Conservation (phyloP, 345 rosid species). For the Conringia planisiliqua region DNA sequence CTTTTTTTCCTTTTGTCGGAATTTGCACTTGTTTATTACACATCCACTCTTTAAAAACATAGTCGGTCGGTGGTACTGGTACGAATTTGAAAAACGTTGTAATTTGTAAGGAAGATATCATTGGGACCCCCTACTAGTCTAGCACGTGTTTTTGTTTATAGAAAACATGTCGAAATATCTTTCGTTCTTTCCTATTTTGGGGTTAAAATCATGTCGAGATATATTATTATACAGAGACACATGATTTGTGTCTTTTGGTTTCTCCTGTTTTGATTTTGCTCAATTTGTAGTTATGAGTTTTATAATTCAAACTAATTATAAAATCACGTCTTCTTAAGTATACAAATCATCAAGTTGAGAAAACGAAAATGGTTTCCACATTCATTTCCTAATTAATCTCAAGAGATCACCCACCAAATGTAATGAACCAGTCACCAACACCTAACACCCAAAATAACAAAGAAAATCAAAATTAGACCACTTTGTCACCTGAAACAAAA, state of each 20-base stretch:
- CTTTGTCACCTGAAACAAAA: background rate
- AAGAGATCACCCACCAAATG: conserved; percentile 92
- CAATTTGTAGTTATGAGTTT: background rate
- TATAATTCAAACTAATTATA: background rate
- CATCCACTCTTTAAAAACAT: background rate
- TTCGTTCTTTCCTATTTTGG: background rate
- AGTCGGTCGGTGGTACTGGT: background rate
- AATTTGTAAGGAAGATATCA: background rate
- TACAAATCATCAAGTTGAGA: background rate
- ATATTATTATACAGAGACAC: background rate
- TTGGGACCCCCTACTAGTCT: background rate
- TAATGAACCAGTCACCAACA: conserved; percentile 83
- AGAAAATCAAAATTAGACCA: background rate
- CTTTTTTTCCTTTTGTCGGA: background rate
- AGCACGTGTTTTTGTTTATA: conserved; percentile 5
- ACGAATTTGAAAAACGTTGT: background rate
- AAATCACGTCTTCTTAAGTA: background rate
- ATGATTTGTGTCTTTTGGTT: background rate
- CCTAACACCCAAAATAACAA: conserved; percentile 39
- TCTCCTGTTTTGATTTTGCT: background rate
- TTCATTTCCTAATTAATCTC: conserved; percentile 67
- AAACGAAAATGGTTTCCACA: background rate
- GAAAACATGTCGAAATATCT: background rate
- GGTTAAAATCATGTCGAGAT: background rate
- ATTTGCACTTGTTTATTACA: background rate